Base-by-base conservation (phyloP, 176 grass and related monocot genomes). In the Oryza brachyantha region DNA sequence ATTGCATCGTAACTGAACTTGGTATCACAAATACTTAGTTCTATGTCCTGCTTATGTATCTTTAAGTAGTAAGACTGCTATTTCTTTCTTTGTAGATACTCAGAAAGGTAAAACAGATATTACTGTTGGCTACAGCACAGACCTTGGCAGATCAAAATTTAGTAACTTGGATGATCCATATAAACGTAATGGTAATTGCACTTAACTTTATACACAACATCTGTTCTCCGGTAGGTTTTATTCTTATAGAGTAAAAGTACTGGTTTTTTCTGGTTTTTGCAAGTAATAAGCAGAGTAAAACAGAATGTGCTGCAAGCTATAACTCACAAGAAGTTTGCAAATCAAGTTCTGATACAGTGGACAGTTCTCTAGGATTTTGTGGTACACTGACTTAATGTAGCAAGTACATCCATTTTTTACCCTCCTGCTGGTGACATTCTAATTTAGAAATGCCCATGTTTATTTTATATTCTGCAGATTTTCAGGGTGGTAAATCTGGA, bases 1-100 rank as follows among this genome's bases (percentile, higher is more conserved):
- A 66, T 83, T 60, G 28, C 61, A 79, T 88, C 74, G 86, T 79
- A 83, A 3, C 13, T 59, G 68, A 46, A 27, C 35, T 78, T 72
- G 65, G 45, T 41, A 17, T 81, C 71, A 65, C 16, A 13, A 28
- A 22, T 35, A 42, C 31, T 72, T 37, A 78, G 43, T 78, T 83
- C 22, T 73, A 66, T 73, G 38, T 73, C 7, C 5, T 68, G 14
- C 27, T 9, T n/a, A 25, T 78, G 73, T 73, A 72, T 48, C 21
- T 71, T 77, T 77, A 70, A 29, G 60, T 55, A 69, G 13, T 55
- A 22, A 28, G 17, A 7, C 40, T 10, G 1, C 7, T 72, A 13
- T 67, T 78, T 67, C 0, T 73, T 60, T 73, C 4, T 76, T 58
- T 83, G 27, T 37, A 1, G 74, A 73, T 73, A 25, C 35, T 73